Base-by-base conservation (phyloP, 345 rosid genomes). In the Salix exigua region DNA sequence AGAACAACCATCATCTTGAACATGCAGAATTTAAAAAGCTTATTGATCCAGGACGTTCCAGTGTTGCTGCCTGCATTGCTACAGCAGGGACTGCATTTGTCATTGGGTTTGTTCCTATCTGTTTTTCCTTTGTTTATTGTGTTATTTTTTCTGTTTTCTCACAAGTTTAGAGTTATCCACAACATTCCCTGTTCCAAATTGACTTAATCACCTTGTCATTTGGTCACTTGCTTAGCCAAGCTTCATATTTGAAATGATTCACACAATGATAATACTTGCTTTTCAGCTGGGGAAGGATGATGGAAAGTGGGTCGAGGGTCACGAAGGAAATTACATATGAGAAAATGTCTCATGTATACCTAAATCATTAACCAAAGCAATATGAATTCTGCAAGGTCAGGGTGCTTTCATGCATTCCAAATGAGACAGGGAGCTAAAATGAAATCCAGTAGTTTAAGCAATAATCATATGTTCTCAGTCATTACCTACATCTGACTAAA, bases 71-170 rank as follows among this genome's bases (percentile, higher is more conserved):
- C 66, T 83, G 64, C 66, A 70, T 93, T 72, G 97, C 98, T 65
- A 89, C 94, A 3, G 90, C 92, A 64, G 93, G 97, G 82, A 90
- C 97, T 35, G 83, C 97, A 76, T 84, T 95, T 74, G 31, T 95
- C 55, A 48, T 95, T 33, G 99, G 99, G 99, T 95, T 76, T 50
- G 92, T 79, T 30, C 73, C 33, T 28, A 44, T 65, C 46, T 63
- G 14, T 33, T 50, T n/a, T 58, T 51, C 10, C 73, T 61, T 71
- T 63, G 13, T 62, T 42, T 4, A 37, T 1, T 25, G 30, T 51
- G 12, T 17, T 50, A 4, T 74, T 18, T 19, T 55, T 68, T 65
- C 7, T 75, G 55, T 46, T 7, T 33, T 25, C 13, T 55, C 23
- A 26, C 35, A n/a, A 26, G 53, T 33, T 55, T 67, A 14, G 8